Conservation (phyloP, 2,329 filamentous ascomycete species). For the Geosmithia flava region DNA sequence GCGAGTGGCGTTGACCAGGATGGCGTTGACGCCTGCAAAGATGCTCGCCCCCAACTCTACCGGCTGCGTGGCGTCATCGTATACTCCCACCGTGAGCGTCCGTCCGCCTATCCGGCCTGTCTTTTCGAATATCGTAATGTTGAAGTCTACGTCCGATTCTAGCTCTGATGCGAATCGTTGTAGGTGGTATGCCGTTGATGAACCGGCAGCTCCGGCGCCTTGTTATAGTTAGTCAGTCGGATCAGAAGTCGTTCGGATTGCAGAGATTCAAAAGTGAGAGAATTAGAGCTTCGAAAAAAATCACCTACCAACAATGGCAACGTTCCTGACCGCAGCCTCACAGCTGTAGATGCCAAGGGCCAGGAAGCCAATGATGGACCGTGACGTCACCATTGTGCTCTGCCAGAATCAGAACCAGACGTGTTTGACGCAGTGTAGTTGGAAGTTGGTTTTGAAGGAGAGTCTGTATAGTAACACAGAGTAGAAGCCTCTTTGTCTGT, state of each 20-base stretch:
- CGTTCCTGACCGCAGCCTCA: slow-evolving; percentile 6
- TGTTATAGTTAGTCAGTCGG: neutral
- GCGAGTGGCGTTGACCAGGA: slow-evolving; percentile 61
- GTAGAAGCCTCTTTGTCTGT: no score
- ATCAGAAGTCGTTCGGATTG: neutral
- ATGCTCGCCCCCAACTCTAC: slow-evolving; percentile 88
- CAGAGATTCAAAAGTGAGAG: no score
- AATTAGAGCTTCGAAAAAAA: neutral
- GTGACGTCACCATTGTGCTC: neutral
- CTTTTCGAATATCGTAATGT: slow-evolving; percentile 84
- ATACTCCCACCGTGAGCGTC: slow-evolving; percentile 71
- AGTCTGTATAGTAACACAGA: no score
- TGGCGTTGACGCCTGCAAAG: slow-evolving; percentile 76
- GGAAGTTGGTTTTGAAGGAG: no score
- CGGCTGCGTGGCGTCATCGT: slow-evolving; percentile 51
- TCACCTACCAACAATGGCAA: slow-evolving; percentile 15
- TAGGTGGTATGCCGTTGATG: slow-evolving; percentile 78
- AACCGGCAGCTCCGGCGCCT: slow-evolving; percentile 85
- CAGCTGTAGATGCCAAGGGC: neutral
- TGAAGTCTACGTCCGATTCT: slow-evolving; percentile 41
- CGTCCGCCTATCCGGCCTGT: slow-evolving; percentile 70
- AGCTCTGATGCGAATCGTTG: slow-evolving; percentile 51
- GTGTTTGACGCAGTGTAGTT: no score
- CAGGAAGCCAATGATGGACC: neutral
- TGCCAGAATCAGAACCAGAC: neutral